Conservation (phyloP, 352 stramenopile genomes). For the Phytophthora crassamura region DNA sequence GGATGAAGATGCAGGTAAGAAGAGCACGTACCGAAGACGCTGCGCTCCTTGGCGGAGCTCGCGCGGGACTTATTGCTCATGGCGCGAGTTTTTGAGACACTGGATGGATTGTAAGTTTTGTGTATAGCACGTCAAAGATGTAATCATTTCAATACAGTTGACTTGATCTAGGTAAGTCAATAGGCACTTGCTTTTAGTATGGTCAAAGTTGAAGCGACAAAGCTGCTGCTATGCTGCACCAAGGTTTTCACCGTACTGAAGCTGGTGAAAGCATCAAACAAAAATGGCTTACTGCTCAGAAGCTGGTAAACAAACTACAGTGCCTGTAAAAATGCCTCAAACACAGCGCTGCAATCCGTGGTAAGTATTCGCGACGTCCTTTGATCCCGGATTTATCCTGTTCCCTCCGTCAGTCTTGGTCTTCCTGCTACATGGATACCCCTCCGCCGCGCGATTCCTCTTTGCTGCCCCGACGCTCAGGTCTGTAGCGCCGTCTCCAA, state of each 20-base stretch:
- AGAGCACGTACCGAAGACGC: constrained; percentile 77
- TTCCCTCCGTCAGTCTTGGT: constrained; percentile 12
- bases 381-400: too few species aligned
- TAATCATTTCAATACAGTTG: background rate
- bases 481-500: constrained; percentile 4
- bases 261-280: too few species aligned
- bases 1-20: background rate
- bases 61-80: constrained; percentile 61
- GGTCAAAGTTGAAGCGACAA: too few species aligned
- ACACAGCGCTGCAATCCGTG: too few species aligned
- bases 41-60: constrained; percentile 83
- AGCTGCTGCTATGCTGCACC: too few species aligned
- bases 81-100: constrained; percentile 21
- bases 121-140: background rate
- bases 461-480: constrained; percentile 14
- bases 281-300: too few species aligned
- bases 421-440: background rate
- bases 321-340: too few species aligned
- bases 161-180: background rate
- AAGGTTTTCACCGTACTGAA: too few species aligned
- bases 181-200: too few species aligned
- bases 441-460: constrained; percentile 7
- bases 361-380: too few species aligned
- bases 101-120: background rate
- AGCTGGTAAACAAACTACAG: too few species aligned